Evolutionary conservation across 2,329 filamentous ascomycete genomes (phyloP), one percentile per base, ranked within the genome.

Genomic region (Nothopassalora personata): DNA sequence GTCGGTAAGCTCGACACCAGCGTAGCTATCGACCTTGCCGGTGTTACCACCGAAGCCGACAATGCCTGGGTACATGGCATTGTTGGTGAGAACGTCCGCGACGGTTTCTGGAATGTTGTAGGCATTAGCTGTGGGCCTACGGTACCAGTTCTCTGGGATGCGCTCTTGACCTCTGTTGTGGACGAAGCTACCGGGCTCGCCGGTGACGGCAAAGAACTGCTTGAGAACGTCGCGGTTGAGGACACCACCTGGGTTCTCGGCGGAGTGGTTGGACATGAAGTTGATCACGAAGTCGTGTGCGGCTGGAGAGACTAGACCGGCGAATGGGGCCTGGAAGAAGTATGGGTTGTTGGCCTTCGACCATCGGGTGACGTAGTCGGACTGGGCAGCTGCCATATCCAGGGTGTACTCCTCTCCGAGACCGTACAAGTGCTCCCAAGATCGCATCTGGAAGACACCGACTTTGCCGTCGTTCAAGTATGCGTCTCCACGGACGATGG

Each of bases 131-230:
- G 48, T 33, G 5, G 50, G 23, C 15, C 53, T 53, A 2, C 47
- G 64, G 61, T 68, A 70, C 68, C 67, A 70, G 60, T 77, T 74
- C n/a, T 76, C 67, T 4, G 76, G 75, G 56, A 77, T 75, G 2
- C 70, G 54, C 56, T 68, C 66, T 8, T 64, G 60, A n/a, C 66
- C 66, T n/a, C 48, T 55, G 4, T 53, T 55, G 46, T 60, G 60
- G 0, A 54, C 56, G 50, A 64, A 63, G 8, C 52, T 56, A 23
- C 62, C 64, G 13, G 58, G 58, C 13, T 66, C 58, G 23, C 64
- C 64, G 7, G 55, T 57, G 53, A 67, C 61, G 23, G 57, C 63
- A 51, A 66, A 67, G 54, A 63, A 67, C 5, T 57, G 58, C 52
- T 64, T 63, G 43, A 67, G 57, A 7, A 55, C 54, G 23, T 66